Base-by-base conservation (phyloP, 208 protist genomes). In the Histomonas meleagridis region DNA sequence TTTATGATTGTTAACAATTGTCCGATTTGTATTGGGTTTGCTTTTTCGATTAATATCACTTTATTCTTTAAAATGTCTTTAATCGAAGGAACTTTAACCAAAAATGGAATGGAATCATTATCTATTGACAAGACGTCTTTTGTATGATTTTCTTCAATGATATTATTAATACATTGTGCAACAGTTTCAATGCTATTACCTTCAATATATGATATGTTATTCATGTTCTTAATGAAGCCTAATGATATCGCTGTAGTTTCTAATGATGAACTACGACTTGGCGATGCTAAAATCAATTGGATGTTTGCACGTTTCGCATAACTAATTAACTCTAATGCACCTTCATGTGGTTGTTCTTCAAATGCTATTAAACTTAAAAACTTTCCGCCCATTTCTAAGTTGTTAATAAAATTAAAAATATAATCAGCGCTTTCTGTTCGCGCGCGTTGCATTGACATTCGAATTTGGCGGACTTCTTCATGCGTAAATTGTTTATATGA, bases 351-450 rank as follows among this genome's bases (percentile, higher is more conserved):
- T 16, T 86, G n/a, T 1, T 86, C 76, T 55, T 86, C n/a, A n/a
- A 86, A 55, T 51, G 40, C 76, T 32, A 86, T 86, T 35, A 86
- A 51, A 43, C 40, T 51, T 46, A 86, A 86, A 51, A 86, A 55
- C 2, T 18, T 86, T 14, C 46, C 51, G 55, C 55, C 16, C 2
- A 21, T 51, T 55, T 86, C 76, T 12, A 86, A 35, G 40, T 72
- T 72, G 32, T 72, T 32, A 32, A 72, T 32, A 43, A 72, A 43
- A 43, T 26, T 43, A 40, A 72, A 72, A 5, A 32, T 72, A 43
- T 43, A 72, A 40, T 72, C 65, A 40, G n/a, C 32, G 18, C 40
- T 72, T 38, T 72, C 65, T 26, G 14, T 72, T 35, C 65, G 32
- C 32, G 55, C 51, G 7, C 46, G 46, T 12, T 38, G 32, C 14